phyloP scores from a whole-genome alignment of 2,329 filamentous ascomycete species.

The Dryadomyces quercivorus region DNA sequence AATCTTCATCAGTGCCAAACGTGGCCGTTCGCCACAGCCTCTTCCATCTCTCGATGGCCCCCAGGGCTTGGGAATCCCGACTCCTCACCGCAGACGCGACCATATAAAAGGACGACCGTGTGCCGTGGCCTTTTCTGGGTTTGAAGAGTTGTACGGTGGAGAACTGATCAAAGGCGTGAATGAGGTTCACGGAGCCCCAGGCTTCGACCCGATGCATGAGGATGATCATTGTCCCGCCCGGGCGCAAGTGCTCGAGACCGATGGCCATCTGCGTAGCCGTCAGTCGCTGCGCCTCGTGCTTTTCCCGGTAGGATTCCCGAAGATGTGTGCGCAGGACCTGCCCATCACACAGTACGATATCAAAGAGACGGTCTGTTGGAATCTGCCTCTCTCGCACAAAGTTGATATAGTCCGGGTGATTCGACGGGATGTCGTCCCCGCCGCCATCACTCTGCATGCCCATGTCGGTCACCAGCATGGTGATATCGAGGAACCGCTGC shows the following conservation, averaged over 20 bases:
- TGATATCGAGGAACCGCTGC: conserved; percentile 30
- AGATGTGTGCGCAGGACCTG: conserved; percentile 29
- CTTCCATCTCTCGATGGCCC: conserved; percentile 28
- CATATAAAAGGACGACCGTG: conserved; percentile 39
- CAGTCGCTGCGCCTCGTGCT: conserved; percentile 24
- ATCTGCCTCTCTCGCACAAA: conserved; percentile 13
- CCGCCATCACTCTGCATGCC: conserved; percentile 14
- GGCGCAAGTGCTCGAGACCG: conserved; percentile 29
- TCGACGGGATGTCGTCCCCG: conserved; percentile 15
- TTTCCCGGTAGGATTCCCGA: conserved; percentile 19
- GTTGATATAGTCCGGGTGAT: conserved; percentile 18
- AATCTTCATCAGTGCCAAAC: conserved; percentile 20
- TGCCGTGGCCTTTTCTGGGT: conserved; percentile 25
- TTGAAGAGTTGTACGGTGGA: conserved; percentile 31
- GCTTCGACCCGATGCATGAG: conserved; percentile 36
- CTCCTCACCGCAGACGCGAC: conserved; percentile 30
- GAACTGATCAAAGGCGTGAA: conserved; percentile 30
- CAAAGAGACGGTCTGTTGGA: conserved; percentile 29
- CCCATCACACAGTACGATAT: conserved; percentile 35
- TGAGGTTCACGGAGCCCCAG: conserved; percentile 22
- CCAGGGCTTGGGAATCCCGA: conserved; percentile 17
- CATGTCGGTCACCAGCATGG: conserved; percentile 37
- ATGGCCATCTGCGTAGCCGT: conserved; percentile 27
- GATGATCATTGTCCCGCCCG: conserved; percentile 36
- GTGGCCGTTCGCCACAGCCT: conserved; percentile 25